Conservation (phyloP, 257 asterid species). For the Gentiana straminea region DNA sequence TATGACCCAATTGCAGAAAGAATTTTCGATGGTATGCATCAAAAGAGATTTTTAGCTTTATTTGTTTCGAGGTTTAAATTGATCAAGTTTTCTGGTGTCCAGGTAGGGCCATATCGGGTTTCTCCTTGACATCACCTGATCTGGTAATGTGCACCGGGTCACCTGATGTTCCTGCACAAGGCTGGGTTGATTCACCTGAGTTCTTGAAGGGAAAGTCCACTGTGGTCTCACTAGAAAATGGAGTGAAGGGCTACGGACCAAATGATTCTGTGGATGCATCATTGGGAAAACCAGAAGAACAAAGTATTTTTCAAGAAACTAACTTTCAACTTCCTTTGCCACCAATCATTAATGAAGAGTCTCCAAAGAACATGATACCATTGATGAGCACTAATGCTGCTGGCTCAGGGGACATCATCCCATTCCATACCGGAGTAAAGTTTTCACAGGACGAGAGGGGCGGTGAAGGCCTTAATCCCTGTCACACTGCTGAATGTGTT, state of each 20-base stretch:
- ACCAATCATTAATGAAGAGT: constrained; percentile 22
- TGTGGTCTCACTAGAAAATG: constrained; percentile 71
- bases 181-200: constrained; percentile 55
- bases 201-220: constrained; percentile 27
- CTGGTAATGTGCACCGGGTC: constrained; percentile 65
- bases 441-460: constrained; percentile 47
- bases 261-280: constrained; percentile 21
- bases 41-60: not conserved
- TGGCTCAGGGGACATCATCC: constrained; percentile 32
- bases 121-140: constrained; percentile 73
- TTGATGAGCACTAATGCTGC: constrained; percentile 45
- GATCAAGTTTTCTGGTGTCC: constrained; percentile 4
- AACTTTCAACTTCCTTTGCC: constrained; percentile 67
- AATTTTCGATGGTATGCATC: constrained; percentile 23
- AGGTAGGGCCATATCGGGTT: constrained; percentile 57
- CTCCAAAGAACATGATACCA: constrained; percentile 14
- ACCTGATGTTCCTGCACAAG: constrained; percentile 49
- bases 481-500: constrained; percentile 56
- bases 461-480: constrained; percentile 27
- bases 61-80: constrained; percentile 5
- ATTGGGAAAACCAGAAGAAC: constrained; percentile 20
- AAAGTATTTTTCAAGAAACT: constrained; percentile 31
- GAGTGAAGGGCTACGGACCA: constrained; percentile 57
- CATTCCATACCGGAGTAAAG: constrained; percentile 19
- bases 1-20: constrained; percentile 9